Percentiles rank a stretch among this genome's conserved stretches.
Conservation (phyloP, 805 yeast species). For the Saccharomycopsis malanga region DNA sequence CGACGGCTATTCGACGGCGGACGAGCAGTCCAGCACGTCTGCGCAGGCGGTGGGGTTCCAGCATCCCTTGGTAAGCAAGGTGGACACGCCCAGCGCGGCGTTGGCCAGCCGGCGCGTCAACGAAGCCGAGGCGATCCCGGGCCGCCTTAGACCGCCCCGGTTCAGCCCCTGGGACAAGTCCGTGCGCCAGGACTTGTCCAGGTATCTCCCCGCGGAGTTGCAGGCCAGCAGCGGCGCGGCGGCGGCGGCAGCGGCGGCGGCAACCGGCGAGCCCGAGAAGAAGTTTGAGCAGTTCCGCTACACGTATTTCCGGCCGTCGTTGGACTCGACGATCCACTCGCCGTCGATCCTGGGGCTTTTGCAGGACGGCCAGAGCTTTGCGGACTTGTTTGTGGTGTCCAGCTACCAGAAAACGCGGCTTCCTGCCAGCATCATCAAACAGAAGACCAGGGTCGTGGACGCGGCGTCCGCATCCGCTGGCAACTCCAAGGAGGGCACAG, state of each 20-base stretch:
- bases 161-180: constrained; percentile 63
- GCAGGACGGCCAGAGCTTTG: constrained; percentile 53
- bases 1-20: constrained; percentile 12
- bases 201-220: constrained; percentile 8
- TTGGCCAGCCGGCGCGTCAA: constrained; percentile 30
- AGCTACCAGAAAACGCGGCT: constrained; percentile 28
- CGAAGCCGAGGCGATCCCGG: constrained; percentile 50
- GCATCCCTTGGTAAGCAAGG: constrained; percentile 16
- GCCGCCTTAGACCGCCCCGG: constrained; percentile 69
- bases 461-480: background rate
- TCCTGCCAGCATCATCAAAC: constrained; percentile 19
- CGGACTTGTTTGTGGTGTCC: constrained; percentile 52
- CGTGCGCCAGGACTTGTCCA: constrained; percentile 9
- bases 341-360: constrained; percentile 79
- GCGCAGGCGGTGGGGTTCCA: constrained; percentile 17
- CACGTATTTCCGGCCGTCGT: constrained; percentile 86
- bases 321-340: constrained; percentile 84
- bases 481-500: constrained; percentile 11
- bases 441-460: background rate
- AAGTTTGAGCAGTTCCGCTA: constrained; percentile 57
- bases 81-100: constrained; percentile 9
- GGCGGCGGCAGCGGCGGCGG: background rate
- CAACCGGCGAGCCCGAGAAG: constrained; percentile 6
- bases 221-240: constrained; percentile 28
- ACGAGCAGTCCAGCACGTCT: background rate